These are phyloP conservation scores for Saccharomycopsis crataegensis DNA, from an alignment of 1,139 yeast genomes.

Conservation along the genomic window DNA sequence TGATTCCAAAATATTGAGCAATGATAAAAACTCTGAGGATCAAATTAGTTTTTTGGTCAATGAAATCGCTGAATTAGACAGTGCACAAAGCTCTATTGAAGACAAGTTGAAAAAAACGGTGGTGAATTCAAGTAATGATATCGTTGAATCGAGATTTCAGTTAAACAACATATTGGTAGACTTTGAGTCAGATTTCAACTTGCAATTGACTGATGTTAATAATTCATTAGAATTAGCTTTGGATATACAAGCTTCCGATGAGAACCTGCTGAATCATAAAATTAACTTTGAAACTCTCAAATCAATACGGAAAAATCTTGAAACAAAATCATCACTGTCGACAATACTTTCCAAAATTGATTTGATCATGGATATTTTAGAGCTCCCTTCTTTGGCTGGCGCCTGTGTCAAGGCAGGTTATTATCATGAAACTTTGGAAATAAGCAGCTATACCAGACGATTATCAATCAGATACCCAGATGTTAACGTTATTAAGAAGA, in stretches of 20 bases:
- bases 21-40: too few relatives aligned
- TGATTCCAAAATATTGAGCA: not conserved
- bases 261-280: not conserved
- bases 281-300: constrained; percentile 5
- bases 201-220: constrained; percentile 30
- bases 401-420: constrained; percentile 84
- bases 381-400: constrained; percentile 72
- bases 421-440: constrained; percentile 82
- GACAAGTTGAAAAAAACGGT: constrained; percentile 30
- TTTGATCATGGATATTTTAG: constrained; percentile 68
- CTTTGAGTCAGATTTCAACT: constrained; percentile 28
- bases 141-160: constrained; percentile 29
- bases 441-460: constrained; percentile 63
- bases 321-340: constrained; percentile 27
- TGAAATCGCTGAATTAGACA: constrained; percentile 44
- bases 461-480: constrained; percentile 63
- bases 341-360: constrained; percentile 57
- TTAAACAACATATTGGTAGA: constrained; percentile 26
- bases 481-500: constrained; percentile 37
- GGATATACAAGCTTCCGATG: constrained; percentile 4
- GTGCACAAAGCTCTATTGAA: constrained; percentile 33
- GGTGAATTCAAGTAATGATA: constrained; percentile 27
- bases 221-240: not conserved
- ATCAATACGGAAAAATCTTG: not conserved
- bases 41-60: constrained; percentile 25